Evolutionary conservation across 495 filamentous ascomycete species (phyloP).

Genomic region (Penicillium steckii): DNA sequence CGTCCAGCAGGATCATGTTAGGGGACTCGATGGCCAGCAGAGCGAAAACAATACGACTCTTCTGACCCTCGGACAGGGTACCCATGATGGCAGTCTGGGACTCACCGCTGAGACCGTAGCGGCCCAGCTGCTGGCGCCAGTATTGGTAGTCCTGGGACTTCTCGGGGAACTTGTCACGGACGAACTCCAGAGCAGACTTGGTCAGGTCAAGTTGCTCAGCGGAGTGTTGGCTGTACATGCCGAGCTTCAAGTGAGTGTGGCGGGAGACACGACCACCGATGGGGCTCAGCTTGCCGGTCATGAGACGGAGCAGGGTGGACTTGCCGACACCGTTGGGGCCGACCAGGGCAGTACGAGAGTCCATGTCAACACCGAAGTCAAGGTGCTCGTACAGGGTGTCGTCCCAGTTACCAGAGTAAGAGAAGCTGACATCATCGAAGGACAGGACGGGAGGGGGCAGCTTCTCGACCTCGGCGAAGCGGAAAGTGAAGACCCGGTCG

Average conservation of each 20-base stretch:
- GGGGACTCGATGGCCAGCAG: slow-evolving; percentile 92
- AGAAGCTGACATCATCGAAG: slow-evolving; percentile 96
- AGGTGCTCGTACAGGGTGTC: slow-evolving; percentile 96
- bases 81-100: slow-evolving; percentile 96
- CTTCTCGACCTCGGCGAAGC: slow-evolving; percentile 98
- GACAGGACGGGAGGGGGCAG: slow-evolving; percentile 94
- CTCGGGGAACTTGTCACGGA: slow-evolving; percentile 87
- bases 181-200: slow-evolving; percentile 97
- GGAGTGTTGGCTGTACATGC: slow-evolving; percentile 96
- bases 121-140: slow-evolving; percentile 96
- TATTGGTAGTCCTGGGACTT: slow-evolving; percentile 98
- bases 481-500: slow-evolving; percentile 95
- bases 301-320: slow-evolving; percentile 94
- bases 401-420: slow-evolving; percentile 84
- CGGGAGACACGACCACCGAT: slow-evolving; percentile 77
- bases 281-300: slow-evolving; percentile 93
- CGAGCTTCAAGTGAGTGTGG: slow-evolving; percentile 97
- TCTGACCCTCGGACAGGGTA: slow-evolving; percentile 95
- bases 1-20: slow-evolving; percentile 97
- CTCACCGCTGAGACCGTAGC: slow-evolving; percentile 88
- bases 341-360: slow-evolving; percentile 93
- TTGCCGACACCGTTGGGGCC: slow-evolving; percentile 99
- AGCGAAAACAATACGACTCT: slow-evolving; percentile 96
- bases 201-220: slow-evolving; percentile 97
- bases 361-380: slow-evolving; percentile 99